Conservation (phyloP, 2,329 filamentous ascomycete species). For the Ophiostoma sp. region DNA sequence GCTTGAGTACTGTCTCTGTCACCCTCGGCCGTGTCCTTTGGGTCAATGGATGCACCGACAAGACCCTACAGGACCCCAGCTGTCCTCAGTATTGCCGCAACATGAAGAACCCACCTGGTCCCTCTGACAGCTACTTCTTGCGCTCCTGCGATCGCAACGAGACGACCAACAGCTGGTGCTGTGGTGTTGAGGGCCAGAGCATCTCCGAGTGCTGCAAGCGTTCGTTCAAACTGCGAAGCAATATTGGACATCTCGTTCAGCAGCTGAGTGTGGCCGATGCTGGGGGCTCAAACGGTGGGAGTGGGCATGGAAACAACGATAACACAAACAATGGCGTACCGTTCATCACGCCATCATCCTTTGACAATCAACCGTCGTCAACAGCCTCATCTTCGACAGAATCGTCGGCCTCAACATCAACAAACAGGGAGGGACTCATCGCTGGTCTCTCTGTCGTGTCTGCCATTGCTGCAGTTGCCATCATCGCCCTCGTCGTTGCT, state of each 20-base stretch:
- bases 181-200: slow-evolving; percentile 27
- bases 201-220: slow-evolving; percentile 30
- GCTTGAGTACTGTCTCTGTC: slow-evolving; percentile 29
- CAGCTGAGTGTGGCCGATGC: slow-evolving; percentile 1
- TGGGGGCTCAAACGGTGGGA: not conserved
- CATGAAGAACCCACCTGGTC: not conserved
- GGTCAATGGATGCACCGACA: slow-evolving; percentile 32
- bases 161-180: slow-evolving; percentile 31
- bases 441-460: slow-evolving; percentile 24
- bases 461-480: slow-evolving; percentile 16
- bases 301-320: not conserved
- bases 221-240: slow-evolving; percentile 28
- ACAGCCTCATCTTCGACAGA: not conserved
- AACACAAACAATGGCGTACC: not conserved
- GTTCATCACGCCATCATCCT: not conserved
- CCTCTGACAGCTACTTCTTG: slow-evolving; percentile 9
- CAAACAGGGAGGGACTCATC: slow-evolving; percentile 11
- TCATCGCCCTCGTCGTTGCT: slow-evolving; percentile 12
- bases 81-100: slow-evolving; percentile 31
- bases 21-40: slow-evolving; percentile 31
- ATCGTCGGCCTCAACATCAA: not conserved
- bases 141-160: slow-evolving; percentile 27
- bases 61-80: slow-evolving; percentile 30
- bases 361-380: not conserved
- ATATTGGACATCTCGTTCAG: slow-evolving; percentile 30